Evolutionary conservation across 2,329 filamentous ascomycete genomes (phyloP).

Genomic region (Cladophialophora carrionii): DNA sequence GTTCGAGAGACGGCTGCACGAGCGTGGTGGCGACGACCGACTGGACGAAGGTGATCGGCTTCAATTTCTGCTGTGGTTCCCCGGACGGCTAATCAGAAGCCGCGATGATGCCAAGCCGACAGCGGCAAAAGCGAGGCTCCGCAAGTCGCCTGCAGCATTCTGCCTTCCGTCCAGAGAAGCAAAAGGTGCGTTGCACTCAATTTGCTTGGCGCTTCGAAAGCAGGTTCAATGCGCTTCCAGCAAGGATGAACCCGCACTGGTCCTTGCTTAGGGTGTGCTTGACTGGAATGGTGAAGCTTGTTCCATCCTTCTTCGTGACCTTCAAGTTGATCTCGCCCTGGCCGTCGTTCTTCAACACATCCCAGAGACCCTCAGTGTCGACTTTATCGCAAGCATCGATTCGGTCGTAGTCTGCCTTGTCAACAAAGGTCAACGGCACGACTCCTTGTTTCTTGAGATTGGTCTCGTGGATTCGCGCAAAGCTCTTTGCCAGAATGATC

Average conservation of each 20-base stretch:
- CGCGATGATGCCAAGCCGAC: constrained; percentile 13
- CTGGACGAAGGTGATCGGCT: constrained; percentile 16
- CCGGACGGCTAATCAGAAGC: constrained; percentile 14
- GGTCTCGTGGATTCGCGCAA: constrained; percentile 91
- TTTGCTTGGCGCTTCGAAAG: constrained; percentile 59
- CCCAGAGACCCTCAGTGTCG: constrained; percentile 77
- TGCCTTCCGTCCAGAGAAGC: background rate
- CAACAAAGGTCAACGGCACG: constrained; percentile 85
- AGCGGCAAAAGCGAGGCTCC: constrained; percentile 1
- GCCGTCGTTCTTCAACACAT: constrained; percentile 78
- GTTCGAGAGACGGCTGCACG: constrained; percentile 4
- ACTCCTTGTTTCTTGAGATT: constrained; percentile 98
- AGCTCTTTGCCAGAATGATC: constrained; percentile 81
- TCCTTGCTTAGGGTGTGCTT: constrained; percentile 87
- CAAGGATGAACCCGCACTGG: constrained; percentile 88
- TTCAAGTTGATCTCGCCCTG: constrained; percentile 72
- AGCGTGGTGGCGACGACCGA: constrained; percentile 15
- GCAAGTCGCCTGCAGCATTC: background rate
- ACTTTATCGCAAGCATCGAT: constrained; percentile 84
- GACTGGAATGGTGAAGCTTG: constrained; percentile 72
- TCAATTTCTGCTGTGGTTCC: constrained; percentile 22
- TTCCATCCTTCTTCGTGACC: constrained; percentile 67
- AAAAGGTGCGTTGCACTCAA: constrained; percentile 18
- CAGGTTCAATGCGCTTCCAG: constrained; percentile 90
- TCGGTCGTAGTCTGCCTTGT: constrained; percentile 84